Conservation (phyloP, 2,329 filamentous ascomycete species). For the Fonsecaea pedrosoi region DNA sequence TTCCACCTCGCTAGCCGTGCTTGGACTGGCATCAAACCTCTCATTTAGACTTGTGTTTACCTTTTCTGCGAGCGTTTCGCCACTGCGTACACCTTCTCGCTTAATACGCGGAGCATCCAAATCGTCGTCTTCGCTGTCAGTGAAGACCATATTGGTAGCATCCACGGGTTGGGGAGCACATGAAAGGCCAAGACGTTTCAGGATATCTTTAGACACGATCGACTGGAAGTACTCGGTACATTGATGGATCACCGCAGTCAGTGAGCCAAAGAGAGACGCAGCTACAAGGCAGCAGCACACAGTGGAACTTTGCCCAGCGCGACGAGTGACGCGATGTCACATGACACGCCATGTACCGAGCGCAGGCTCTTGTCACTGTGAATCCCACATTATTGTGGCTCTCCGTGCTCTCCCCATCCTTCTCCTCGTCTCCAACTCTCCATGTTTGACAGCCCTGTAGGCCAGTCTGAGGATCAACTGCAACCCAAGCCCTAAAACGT, state of each 20-base stretch:
- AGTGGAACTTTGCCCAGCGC: neutral
- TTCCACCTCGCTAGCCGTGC: slow-evolving; percentile 10
- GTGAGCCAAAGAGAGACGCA: neutral
- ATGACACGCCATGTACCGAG: neutral
- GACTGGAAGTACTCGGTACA: neutral
- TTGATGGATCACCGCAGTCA: neutral
- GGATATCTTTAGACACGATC: neutral
- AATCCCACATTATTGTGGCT: slow-evolving; percentile 12
- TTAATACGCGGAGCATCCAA: slow-evolving; percentile 26
- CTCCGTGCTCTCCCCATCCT: neutral
- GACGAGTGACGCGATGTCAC: slow-evolving; percentile 3
- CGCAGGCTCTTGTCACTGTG: no score
- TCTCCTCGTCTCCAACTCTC: neutral
- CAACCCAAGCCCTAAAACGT: neutral
- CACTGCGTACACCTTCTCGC: slow-evolving; percentile 5
- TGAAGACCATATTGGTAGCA: slow-evolving; percentile 28
- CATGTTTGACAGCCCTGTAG: neutral
- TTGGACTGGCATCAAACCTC: neutral
- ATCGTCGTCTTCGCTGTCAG: slow-evolving; percentile 37
- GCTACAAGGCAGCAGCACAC: neutral
- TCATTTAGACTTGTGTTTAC: slow-evolving; percentile 10
- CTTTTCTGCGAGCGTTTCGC: slow-evolving; percentile 10
- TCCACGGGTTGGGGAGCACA: neutral
- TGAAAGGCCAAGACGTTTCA: neutral
- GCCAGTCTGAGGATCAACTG: neutral